Evolutionary conservation across 345 rosid genomes (phyloP).

Genomic region (rapeseed (Brassica napus)): Da-Ae NC_063450.1:49490501-49491000

Average conservation of each 20-base stretch:
- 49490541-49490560: constrained; percentile 46
- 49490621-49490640: not conserved
- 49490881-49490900: not conserved
- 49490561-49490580: constrained; percentile 71
- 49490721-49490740: constrained; percentile 54
- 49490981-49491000: constrained; percentile 39
- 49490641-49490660: constrained; percentile 37
- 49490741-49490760: constrained; percentile 25
- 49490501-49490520: constrained; percentile 27
- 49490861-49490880: not conserved
- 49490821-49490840: not conserved
- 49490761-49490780: not conserved
- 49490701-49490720: constrained; percentile 54
- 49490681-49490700: constrained; percentile 58
- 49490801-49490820: not conserved
- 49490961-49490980: constrained; percentile 34
- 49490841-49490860: not conserved
- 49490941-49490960: constrained; percentile 23
- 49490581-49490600: constrained; percentile 54
- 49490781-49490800: not conserved
- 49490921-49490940: constrained; percentile 32
- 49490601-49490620: constrained; percentile 43
- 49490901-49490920: not conserved
- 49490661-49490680: constrained; percentile 50
- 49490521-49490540: constrained; percentile 37